Percentiles rank a stretch among this genome's conserved stretches.
Conservation (phyloP, 2,329 filamentous ascomycete species). For the Trichoderma simmonsii region DNA sequence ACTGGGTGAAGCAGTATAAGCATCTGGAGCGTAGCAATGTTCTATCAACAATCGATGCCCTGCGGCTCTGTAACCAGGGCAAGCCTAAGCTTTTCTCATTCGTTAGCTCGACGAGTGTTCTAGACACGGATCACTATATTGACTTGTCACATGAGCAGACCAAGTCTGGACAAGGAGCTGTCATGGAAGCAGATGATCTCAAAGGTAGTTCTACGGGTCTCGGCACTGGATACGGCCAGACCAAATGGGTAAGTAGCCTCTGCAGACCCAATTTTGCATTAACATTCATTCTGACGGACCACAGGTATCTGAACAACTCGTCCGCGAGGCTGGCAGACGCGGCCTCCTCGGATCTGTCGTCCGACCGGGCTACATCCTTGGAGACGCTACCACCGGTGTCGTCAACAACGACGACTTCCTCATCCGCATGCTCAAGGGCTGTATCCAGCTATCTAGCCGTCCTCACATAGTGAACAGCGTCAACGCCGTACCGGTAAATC, state of each 20-base stretch:
- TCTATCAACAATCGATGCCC: conserved; percentile 70
- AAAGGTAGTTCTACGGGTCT: conserved; percentile 72
- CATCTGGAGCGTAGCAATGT: conserved; percentile 74
- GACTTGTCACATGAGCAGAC: conserved; percentile 57
- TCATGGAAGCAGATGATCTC: conserved; percentile 76
- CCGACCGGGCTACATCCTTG: conserved; percentile 81
- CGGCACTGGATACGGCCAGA: conserved; percentile 84
- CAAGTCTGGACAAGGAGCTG: conserved; percentile 56
- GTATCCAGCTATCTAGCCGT: conserved; percentile 70
- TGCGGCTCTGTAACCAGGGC: conserved; percentile 72
- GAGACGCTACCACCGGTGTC: conserved; percentile 66
- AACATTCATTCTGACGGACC: neutral
- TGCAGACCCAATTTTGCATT: neutral
- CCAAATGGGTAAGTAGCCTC: conserved; percentile 43
- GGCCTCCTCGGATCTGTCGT: conserved; percentile 75
- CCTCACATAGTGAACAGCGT: conserved; percentile 82
- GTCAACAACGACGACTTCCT: conserved; percentile 88
- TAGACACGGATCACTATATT: conserved; percentile 81
- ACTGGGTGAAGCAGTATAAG: conserved; percentile 80
- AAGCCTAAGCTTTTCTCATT: conserved; percentile 76
- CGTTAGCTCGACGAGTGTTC: conserved; percentile 71
- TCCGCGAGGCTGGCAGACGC: conserved; percentile 72
- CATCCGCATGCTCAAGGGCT: conserved; percentile 81
- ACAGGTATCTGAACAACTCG: conserved; percentile 54
- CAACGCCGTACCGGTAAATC: conserved; percentile 84